Evolutionary conservation across 176 grass and related monocot genomes (phyloP), one percentile per base, ranked within the genome.

Genomic region (Sorghum bicolor): DNA sequence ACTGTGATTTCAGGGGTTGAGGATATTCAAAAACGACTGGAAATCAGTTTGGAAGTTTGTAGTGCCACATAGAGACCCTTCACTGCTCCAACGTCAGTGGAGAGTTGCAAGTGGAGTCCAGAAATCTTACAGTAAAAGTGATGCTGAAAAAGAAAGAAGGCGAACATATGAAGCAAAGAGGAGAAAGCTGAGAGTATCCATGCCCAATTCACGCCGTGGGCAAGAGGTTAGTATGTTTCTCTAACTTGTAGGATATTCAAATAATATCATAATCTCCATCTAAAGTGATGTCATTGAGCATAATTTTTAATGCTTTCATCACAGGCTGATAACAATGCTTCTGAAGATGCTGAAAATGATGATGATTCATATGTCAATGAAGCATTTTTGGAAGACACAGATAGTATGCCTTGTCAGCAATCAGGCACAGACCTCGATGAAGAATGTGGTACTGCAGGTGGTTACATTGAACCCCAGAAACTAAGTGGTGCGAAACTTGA

Each of bases 361-460:
- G 85, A 98, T 78, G 93, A 99, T 92, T 80, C 87, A 5, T 99
- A 92, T 87, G 91, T 99, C 82, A 94, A 99, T 71, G 96, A 99
- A 93, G 93, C 96, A 85, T 96, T 99, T 86, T 90, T 99, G 50
- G 91, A 86, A 63, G 93, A 94, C 65, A 80, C 83, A 52, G 89
- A 94, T 81, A 80, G 83, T 62, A 86, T 45, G 32, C 67, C 80
- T 33, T 86, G 15, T 80, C 86, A 86, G 32, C 78, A 85, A 20
- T 66, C 77, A 67, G 79, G 74, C 76, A 83, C 63, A 44, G 40
- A 15, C 43, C 32, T 77, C 28, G 40, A 74, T 88, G 78, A 87
- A 53, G 72, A 85, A 75, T 90, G 68, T 87, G 81, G 60, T 69
- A 64, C 62, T 65, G 41, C 83, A 87, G 61, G 80, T 93, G 78